Evolutionary conservation across 176 grass and related monocot species (phyloP), one percentile per base, ranked within the genome.

Genomic region (Triticum turgidum): DNA sequence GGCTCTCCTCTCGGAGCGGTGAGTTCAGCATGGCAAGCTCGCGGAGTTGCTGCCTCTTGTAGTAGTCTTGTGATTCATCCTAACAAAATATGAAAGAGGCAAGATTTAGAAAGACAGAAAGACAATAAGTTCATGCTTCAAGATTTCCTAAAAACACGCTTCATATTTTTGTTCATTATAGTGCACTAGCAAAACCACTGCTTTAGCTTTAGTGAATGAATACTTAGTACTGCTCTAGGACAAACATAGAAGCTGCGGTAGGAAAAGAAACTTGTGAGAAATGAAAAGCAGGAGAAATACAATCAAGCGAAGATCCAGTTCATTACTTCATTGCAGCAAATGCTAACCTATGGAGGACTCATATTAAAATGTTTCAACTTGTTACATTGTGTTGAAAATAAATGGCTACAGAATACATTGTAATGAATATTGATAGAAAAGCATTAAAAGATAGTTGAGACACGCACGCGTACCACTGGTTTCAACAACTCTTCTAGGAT

Each of bases 401-500:
- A 67, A 82, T 44, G 66, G 35, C 3, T 42, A 20, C 30, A 41
- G 27, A 90, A 0, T 30, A 10, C 17, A 51, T 2, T 9, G 7
- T 8, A 58, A 58, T 58, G 18, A 59, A 59, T 7, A 59, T 8
- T 63, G n/a, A 37, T 34, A 35, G 1, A 17, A 77, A 81, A 80
- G 11, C 20, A 63, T 82, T 72, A 72, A 51, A 59, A 79, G 63
- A 24, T 42, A 22, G 33, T 63, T 14, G 14, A 37, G 38, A 68
- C 30, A 38, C 34, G 82, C 34, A 88, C 69, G 51, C 78, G 76
- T 92, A 99, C 97, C 94, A 96, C 90, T 83, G 97, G 94, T 84
- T 94, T 99, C 59, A 99, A 83, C 78, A 99, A 81, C 85, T 96
- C 97, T 86, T 99, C 94, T 69, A 99, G 90, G 70, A 99, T 92